These are phyloP conservation scores for Epichloe typhina DNA, from an alignment of 2,329 filamentous ascomycete genomes.

Conservation along the genomic window DNA sequence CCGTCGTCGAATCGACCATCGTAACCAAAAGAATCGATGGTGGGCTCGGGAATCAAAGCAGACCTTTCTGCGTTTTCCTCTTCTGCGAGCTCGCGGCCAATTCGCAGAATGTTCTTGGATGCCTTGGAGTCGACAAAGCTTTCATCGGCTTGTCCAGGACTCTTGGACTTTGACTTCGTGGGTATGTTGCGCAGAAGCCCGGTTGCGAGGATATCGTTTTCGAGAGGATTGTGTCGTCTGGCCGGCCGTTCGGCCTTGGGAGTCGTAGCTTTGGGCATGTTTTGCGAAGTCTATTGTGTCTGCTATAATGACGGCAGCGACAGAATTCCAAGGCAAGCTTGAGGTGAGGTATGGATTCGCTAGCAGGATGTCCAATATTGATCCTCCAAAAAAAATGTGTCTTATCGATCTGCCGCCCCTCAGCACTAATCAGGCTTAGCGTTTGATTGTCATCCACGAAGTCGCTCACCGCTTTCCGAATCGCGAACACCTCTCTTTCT, in stretches of 20 bases:
- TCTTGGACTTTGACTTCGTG: conserved; percentile 56
- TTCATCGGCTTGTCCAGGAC: conserved; percentile 46
- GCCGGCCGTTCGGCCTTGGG: conserved; percentile 42
- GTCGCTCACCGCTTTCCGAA: conserved; percentile 19
- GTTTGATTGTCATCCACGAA: neutral
- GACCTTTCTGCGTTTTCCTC: conserved; percentile 46
- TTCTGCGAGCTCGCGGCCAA: conserved; percentile 77
- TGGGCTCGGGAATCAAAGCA: conserved; percentile 24
- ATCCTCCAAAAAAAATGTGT: conserved; percentile 17
- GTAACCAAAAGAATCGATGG: conserved; percentile 56
- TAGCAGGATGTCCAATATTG: neutral
- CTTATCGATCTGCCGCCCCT: conserved; percentile 29
- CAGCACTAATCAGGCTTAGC: conserved; percentile 15
- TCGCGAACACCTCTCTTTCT: neutral
- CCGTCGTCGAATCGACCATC: conserved; percentile 57
- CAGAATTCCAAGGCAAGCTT: neutral
- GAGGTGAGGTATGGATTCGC: neutral
- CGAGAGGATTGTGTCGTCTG: conserved; percentile 78
- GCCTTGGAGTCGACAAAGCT: conserved; percentile 77
- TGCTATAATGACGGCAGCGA: neutral
- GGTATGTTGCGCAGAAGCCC: conserved; percentile 60
- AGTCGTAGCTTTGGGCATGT: conserved; percentile 69
- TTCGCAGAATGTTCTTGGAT: conserved; percentile 75
- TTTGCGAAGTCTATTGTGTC: conserved; percentile 7
- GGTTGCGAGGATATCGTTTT: conserved; percentile 68